Percentiles rank a stretch among this genome's conserved stretches.
phyloP scores from a whole-genome alignment of 345 rosid genomes.

The Rhizophora mangle region DNA sequence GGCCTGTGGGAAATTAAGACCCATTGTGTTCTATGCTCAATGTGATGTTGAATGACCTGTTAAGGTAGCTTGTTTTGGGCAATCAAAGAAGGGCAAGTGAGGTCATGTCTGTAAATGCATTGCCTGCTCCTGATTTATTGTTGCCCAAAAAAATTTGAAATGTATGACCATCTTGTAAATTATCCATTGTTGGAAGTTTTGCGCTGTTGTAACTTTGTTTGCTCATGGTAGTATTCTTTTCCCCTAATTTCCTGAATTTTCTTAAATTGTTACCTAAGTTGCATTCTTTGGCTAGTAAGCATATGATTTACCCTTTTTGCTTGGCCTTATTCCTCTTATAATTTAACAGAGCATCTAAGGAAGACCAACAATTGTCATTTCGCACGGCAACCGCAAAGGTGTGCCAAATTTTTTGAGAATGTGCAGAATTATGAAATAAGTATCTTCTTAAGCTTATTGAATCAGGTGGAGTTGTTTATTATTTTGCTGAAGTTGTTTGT shows the following conservation, averaged over 20 bases:
- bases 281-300: not conserved
- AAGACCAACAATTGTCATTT: slow-evolving; percentile 71
- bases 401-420: slow-evolving; percentile 6
- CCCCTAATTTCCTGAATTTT: not conserved
- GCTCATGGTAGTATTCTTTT: not conserved
- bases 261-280: not conserved
- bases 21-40: too few species aligned
- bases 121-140: too few species aligned
- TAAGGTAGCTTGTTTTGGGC: too few species aligned
- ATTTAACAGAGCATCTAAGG: slow-evolving; percentile 53
- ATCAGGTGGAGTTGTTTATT: not conserved
- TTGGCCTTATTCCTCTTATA: not conserved
- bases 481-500: slow-evolving; percentile 5
- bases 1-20: too few species aligned
- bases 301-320: not conserved
- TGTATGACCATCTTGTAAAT: too few species aligned
- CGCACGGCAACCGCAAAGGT: slow-evolving; percentile 93
- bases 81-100: too few species aligned
- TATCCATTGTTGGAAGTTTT: too few species aligned
- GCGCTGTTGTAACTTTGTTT: too few species aligned
- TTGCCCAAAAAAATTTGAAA: too few species aligned
- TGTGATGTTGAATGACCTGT: too few species aligned
- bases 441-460: not conserved
- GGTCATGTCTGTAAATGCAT: too few species aligned
- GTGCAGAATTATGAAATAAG: not conserved